Conservation (phyloP, 2,329 filamentous ascomycete species). For the Fusarium heterosporum region DNA sequence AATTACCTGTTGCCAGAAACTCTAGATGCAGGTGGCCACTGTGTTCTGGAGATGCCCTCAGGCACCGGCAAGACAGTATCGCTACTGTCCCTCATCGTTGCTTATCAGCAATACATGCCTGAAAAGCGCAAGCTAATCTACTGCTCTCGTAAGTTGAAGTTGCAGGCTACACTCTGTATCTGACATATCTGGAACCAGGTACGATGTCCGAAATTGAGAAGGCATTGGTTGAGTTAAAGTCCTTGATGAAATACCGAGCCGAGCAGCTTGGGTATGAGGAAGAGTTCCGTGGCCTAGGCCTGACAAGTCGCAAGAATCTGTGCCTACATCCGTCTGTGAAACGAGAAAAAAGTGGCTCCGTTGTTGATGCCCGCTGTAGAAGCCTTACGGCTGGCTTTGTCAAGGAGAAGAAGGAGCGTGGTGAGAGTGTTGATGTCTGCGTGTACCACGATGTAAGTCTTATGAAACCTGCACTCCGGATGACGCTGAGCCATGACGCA, state of each 20-base stretch:
- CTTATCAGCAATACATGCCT: slow-evolving; percentile 94
- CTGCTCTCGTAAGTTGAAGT: slow-evolving; percentile 77
- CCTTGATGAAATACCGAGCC: slow-evolving; percentile 92
- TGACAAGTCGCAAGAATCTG: slow-evolving; percentile 97
- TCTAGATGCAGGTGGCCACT: slow-evolving; percentile 93
- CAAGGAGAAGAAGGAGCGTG: slow-evolving; percentile 95
- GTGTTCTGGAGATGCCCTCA: slow-evolving; percentile 98
- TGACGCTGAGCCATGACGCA: slow-evolving; percentile 50
- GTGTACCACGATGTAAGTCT: slow-evolving; percentile 87
- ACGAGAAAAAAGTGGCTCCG: slow-evolving; percentile 91
- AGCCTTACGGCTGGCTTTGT: slow-evolving; percentile 97
- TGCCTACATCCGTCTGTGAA: slow-evolving; percentile 97
- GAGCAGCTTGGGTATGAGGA: slow-evolving; percentile 91
- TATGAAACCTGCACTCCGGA: neutral
- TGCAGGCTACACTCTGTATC: slow-evolving; percentile 6
- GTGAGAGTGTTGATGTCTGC: slow-evolving; percentile 93
- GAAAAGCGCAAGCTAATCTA: slow-evolving; percentile 97
- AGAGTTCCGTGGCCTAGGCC: slow-evolving; percentile 89
- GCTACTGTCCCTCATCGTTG: slow-evolving; percentile 91
- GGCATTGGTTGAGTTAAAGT: slow-evolving; percentile 89
- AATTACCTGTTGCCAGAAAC: slow-evolving; percentile 63
- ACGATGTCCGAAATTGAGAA: slow-evolving; percentile 99
- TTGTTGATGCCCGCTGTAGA: slow-evolving; percentile 96
- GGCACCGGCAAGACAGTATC: slow-evolving; percentile 98
- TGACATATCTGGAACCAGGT: slow-evolving; percentile 55